These are phyloP conservation scores for Gremmenia infestans DNA, from an alignment of 2,329 filamentous ascomycete genomes.

Conservation along the genomic window DNA sequence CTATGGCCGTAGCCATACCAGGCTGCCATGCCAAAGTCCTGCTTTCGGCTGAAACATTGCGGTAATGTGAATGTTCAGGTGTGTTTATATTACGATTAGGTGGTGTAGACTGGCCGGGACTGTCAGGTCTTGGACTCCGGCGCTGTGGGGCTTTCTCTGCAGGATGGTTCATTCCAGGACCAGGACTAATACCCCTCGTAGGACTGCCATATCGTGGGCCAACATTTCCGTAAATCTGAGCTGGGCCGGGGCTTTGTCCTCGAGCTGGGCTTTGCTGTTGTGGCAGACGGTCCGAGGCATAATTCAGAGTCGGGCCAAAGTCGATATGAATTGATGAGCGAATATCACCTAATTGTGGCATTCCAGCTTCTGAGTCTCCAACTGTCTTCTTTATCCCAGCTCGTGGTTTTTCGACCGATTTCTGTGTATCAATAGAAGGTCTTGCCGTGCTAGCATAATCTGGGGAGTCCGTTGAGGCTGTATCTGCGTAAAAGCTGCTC, in stretches of 20 bases:
- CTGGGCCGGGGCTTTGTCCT: conserved; percentile 52
- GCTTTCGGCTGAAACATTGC: conserved; percentile 48
- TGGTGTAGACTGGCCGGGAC: conserved; percentile 32
- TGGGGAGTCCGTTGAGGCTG: conserved; percentile 59
- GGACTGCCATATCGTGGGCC: conserved; percentile 1
- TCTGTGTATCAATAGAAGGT: conserved; percentile 32
- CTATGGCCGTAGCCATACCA: conserved; percentile 51
- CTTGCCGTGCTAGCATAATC: conserved; percentile 68
- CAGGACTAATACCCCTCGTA: conserved; percentile 3
- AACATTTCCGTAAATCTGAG: conserved; percentile 53
- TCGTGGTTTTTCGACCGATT: conserved; percentile 61
- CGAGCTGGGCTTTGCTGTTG: conserved; percentile 44
- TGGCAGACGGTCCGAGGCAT: conserved; percentile 13
- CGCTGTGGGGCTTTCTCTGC: conserved; percentile 9
- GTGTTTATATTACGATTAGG: conserved; percentile 38
- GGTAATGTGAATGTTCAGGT: conserved; percentile 35
- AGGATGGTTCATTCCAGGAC: conserved; percentile 11
- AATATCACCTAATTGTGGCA: conserved; percentile 37
- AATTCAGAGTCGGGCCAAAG: conserved; percentile 77
- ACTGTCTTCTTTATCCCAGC: conserved; percentile 78
- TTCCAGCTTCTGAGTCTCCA: conserved; percentile 38
- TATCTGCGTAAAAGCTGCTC: conserved; percentile 55
- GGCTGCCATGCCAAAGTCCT: conserved; percentile 78
- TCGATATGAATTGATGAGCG: conserved; percentile 60
- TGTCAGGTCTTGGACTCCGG: conserved; percentile 26